These are phyloP conservation scores for Colletotrichum siamense DNA, from an alignment of 2,329 filamentous ascomycete species.

Conservation along the genomic window DNA sequence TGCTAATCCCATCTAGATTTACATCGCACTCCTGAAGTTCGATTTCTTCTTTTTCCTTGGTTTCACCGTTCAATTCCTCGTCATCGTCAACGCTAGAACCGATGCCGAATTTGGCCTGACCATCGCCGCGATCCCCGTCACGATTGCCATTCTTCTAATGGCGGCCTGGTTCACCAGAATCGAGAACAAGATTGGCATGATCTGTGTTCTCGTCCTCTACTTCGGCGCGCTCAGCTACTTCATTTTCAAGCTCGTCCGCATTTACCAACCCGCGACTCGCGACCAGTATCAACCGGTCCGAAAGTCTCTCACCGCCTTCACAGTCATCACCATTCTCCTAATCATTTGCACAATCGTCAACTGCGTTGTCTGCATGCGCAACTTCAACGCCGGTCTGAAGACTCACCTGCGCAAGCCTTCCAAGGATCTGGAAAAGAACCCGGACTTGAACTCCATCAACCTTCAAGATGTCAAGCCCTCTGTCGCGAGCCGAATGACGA, in stretches of 20 bases:
- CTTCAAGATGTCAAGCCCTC: slow-evolving; percentile 62
- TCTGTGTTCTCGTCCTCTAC: slow-evolving; percentile 81
- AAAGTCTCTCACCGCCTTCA: slow-evolving; percentile 89
- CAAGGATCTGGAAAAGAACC: slow-evolving; percentile 56
- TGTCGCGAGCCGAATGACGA: slow-evolving; percentile 64
- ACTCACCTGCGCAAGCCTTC: slow-evolving; percentile 72
- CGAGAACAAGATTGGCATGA: slow-evolving; percentile 82
- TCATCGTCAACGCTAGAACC: slow-evolving; percentile 77
- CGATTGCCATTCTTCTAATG: slow-evolving; percentile 83
- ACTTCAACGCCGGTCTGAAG: slow-evolving; percentile 91
- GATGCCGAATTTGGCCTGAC: slow-evolving; percentile 85
- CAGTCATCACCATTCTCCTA: slow-evolving; percentile 87
- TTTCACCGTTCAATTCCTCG: slow-evolving; percentile 97
- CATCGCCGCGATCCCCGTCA: slow-evolving; percentile 87
- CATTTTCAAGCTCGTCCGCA: slow-evolving; percentile 96
- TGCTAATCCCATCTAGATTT: slow-evolving; percentile 67
- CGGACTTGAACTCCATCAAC: slow-evolving; percentile 61
- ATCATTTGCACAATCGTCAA: slow-evolving; percentile 89
- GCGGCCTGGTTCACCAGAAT: slow-evolving; percentile 85
- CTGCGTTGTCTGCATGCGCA: slow-evolving; percentile 84
- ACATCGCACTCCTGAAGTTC: slow-evolving; percentile 96
- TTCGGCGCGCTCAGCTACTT: slow-evolving; percentile 93
- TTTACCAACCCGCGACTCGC: slow-evolving; percentile 73
- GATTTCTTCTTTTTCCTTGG: slow-evolving; percentile 99
- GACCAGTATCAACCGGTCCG: slow-evolving; percentile 77